Base-by-base conservation (phyloP, 345 rosid genomes). In the Citrus reticulata region DNA sequence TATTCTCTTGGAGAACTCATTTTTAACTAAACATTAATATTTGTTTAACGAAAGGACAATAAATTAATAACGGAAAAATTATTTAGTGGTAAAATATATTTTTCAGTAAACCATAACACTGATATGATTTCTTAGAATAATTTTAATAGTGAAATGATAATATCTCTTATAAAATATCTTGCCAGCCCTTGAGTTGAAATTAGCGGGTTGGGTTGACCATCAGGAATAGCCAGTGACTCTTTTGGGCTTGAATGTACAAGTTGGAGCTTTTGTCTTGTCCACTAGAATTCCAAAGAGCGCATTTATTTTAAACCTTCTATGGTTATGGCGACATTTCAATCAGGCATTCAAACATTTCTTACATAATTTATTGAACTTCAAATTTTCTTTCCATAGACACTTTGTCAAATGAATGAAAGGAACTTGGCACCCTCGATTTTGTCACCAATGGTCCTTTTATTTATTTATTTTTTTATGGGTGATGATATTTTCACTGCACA, bases 31-130 rank as follows among this genome's bases (percentile, higher is more conserved):
- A 32, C 1, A 32, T 32, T 32, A 4, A 34, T 32, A 0, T 34
- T 34, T 34, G 4, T 34, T 34, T 4, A 34, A 34, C 0, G 35
- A 0, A 34, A 34, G 0, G 0, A 4, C 0, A 0, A 1, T 34
- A 34, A 34, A 34, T 34, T 4, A 0, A 34, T 34, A 34, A 34
- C 35, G 6, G 6, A 24, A 24, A 24, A 24, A 24, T 24, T 34
- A 0, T 4, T 34, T 34, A 4, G 6, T 34, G 35, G 0, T 4
- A 34, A 34, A 34, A 4, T 34, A 34, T 34, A 34, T 0, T 34
- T 34, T 34, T 34, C 0, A 34, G 0, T 4, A 34, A 34, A 34
- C 1, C 0, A 34, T 4, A 34, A 34, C 0, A 34, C 0, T 4
- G 1, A 34, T 4, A 34, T 34, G 0, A 34, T 34, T 0, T 34